phyloP scores from a whole-genome alignment of 2,329 filamentous ascomycete genomes.

The Diaporthe vaccinii region DNA sequence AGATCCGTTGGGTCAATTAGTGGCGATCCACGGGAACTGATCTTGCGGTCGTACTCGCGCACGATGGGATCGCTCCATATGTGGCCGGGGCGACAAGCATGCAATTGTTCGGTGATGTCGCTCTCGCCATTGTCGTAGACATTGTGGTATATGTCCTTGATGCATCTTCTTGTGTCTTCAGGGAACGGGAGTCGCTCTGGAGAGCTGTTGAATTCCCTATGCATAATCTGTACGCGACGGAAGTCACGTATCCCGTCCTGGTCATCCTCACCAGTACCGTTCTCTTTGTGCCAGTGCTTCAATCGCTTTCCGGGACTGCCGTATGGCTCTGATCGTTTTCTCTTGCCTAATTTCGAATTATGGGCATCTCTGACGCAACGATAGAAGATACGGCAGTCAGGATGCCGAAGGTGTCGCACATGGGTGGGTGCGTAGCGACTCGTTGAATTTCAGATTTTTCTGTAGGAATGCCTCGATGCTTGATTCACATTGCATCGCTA shows the following conservation, averaged over 20 bases:
- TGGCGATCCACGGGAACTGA: conserved; percentile 44
- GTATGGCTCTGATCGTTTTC: not conserved
- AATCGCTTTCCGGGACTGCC: not conserved
- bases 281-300: not conserved
- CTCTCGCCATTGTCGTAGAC: conserved; percentile 40
- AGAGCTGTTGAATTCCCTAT: not conserved
- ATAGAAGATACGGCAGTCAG: not conserved
- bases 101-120: conserved; percentile 49
- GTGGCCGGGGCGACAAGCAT: conserved; percentile 48
- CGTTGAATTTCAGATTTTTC: conserved; percentile 19
- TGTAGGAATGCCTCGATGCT: conserved; percentile 17
- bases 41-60: conserved; percentile 45
- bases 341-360: not conserved
- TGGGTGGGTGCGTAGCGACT: not conserved
- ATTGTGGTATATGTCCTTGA: not conserved
- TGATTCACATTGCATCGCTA: conserved; percentile 12
- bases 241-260: not conserved
- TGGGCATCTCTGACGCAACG: not conserved
- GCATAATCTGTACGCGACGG: conserved; percentile 12
- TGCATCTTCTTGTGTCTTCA: not conserved
- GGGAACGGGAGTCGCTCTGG: not conserved
- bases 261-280: not conserved
- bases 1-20: too few species aligned
- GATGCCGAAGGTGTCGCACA: not conserved
- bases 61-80: conserved; percentile 46